Evolutionary conservation across 2,329 filamentous ascomycete genomes (phyloP).

Genomic region (Teratosphaeriaceae sp.): DNA sequence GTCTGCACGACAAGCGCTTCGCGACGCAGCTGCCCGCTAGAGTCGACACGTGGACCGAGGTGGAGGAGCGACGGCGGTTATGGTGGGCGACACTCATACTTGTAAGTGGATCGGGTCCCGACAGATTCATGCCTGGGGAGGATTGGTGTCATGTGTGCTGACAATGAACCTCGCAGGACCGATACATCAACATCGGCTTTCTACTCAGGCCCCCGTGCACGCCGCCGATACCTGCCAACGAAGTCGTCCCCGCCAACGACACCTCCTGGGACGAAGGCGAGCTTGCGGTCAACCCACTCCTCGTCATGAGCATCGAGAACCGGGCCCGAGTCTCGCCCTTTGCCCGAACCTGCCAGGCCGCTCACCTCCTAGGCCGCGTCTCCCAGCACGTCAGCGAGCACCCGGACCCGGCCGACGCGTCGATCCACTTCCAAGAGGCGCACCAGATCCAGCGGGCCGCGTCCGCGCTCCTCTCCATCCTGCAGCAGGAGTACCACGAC

Average conservation of each 20-base stretch:
- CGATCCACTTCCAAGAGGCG: slow-evolving; percentile 17
- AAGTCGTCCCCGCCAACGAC: slow-evolving; percentile 12
- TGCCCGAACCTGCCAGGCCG: slow-evolving; percentile 17
- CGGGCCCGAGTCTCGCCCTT: slow-evolving; percentile 14
- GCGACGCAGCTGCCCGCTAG: slow-evolving; percentile 11
- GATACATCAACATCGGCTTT: slow-evolving; percentile 13
- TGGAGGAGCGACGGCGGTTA: slow-evolving; percentile 14
- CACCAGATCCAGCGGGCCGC: slow-evolving; percentile 12
- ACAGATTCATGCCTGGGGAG: too few species aligned
- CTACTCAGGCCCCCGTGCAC: slow-evolving; percentile 13
- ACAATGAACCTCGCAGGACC: slow-evolving; percentile 3
- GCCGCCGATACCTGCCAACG: slow-evolving; percentile 9
- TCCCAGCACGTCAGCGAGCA: slow-evolving; percentile 15
- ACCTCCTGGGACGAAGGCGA: slow-evolving; percentile 12
- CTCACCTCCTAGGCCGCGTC: slow-evolving; percentile 14
- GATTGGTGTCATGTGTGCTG: background rate
- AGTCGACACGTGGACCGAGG: slow-evolving; percentile 13
- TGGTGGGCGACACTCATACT: slow-evolving; percentile 16
- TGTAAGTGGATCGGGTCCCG: too few species aligned
- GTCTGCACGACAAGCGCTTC: slow-evolving; percentile 14
- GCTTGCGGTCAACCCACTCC: slow-evolving; percentile 12
- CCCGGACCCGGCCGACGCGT: slow-evolving; percentile 9
- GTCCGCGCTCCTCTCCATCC: slow-evolving; percentile 8
- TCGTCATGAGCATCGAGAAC: slow-evolving; percentile 17
- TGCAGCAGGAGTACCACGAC: slow-evolving; percentile 6